Base-by-base conservation (phyloP, 148 eudicot species). In the Vaccinium macrocarpon region DNA sequence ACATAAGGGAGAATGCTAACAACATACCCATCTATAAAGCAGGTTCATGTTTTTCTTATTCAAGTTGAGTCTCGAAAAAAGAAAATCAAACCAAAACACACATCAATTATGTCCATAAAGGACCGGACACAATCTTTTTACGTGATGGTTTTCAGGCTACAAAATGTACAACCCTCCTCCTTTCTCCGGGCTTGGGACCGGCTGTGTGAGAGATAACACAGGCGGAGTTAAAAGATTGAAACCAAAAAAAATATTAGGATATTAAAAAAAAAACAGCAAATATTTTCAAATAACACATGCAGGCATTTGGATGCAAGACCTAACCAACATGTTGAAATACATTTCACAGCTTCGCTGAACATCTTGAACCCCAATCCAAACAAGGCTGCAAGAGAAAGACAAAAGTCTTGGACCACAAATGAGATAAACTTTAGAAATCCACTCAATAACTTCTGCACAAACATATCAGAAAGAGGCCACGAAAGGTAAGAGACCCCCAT, bases 111-210 rank as follows among this genome's bases (percentile, higher is more conserved):
- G 27, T 3, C 10, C 15, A 64, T 64, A 9, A 64, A 64, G 14
- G 32, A 64, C 1, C 4, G 8, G 66, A 59, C 1, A 3, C 32
- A 64, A 64, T 23, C 13, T 64, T 64, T 62, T 62, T 8, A 62
- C 5, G 12, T 62, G 68, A 8, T 59, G 10, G 25, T 21, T 59
- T n/a, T 59, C 25, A 59, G 25, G 16, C 16, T 62, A 62, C 27
- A n/a, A 57, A 57, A 57, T 16, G 27, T 9, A 62, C 68, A 62
- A 62, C 68, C 68, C 68, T 62, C 68, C 68, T 62, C 68, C 68
- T 62, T 62, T 62, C 68, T 62, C 68, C 68, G 68, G 68, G 68
- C 68, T 62, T 62, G 68, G 68, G 68, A 62, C 68, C 68, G 68
- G 68, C 68, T 62, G 68, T 62, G 68, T 62, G 13, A 8, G 2